These are phyloP conservation scores for Stagonosporopsis chrysanthemi DNA, from an alignment of 2,329 filamentous ascomycete genomes.

Conservation along the genomic window DNA sequence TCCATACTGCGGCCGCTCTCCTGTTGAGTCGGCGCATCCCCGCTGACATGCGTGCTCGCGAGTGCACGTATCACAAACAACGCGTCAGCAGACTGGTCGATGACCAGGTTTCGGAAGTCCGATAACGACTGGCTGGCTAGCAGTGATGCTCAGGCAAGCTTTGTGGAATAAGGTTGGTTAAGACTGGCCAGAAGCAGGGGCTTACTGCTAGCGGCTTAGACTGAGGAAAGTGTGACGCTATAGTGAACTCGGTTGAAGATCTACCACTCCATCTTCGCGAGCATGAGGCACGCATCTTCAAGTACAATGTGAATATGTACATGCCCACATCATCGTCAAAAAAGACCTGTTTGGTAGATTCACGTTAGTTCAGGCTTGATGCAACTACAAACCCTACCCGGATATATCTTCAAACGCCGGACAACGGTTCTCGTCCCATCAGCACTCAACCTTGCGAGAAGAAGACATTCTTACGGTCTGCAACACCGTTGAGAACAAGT, in stretches of 20 bases:
- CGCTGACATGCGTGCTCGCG: conserved; percentile 1
- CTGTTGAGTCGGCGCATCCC: conserved; percentile 11
- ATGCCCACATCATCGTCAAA: background rate
- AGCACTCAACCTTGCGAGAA: no score
- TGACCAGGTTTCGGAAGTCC: conserved; percentile 11
- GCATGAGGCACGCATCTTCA: background rate
- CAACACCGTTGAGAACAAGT: no score
- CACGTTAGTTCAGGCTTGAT: background rate
- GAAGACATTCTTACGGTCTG: conserved; percentile 17
- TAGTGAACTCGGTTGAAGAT: background rate
- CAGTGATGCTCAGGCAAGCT: background rate
- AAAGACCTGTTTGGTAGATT: no score
- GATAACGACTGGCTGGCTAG: background rate
- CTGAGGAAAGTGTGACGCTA: background rate
- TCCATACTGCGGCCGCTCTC: conserved; percentile 6
- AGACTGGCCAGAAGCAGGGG: background rate
- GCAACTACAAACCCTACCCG: background rate
- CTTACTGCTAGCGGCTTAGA: background rate
- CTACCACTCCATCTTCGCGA: background rate
- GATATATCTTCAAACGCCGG: no score
- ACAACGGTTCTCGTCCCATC: no score
- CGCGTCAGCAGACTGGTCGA: conserved; percentile 3
- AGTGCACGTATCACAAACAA: conserved; percentile 6
- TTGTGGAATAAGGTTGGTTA: background rate
- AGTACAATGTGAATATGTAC: background rate